Conservation (phyloP, 2,329 filamentous ascomycete species). For the Aspergillus sclerotialis region DNA sequence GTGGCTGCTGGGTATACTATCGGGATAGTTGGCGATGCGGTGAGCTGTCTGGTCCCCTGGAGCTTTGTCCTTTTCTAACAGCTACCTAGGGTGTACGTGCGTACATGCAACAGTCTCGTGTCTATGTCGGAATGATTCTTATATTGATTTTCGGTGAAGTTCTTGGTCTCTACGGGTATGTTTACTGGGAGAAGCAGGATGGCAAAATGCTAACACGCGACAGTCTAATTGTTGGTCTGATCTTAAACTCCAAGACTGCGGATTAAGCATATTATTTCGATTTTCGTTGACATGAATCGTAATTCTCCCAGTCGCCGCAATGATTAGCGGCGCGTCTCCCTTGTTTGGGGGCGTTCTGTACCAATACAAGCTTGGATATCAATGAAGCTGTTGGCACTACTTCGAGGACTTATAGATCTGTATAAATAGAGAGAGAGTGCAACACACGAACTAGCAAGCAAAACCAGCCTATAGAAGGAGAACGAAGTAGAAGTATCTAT, state of each 20-base stretch:
- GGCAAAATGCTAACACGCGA: constrained; percentile 12
- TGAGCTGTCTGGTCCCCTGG: constrained; percentile 28
- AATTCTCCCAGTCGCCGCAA: background rate
- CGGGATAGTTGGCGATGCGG: constrained; percentile 88
- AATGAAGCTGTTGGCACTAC: constrained; percentile 1
- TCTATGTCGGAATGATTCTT: constrained; percentile 97
- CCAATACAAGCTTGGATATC: background rate
- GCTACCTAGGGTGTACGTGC: constrained; percentile 64
- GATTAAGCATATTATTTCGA: constrained; percentile 42
- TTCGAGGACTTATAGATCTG: too few relatives aligned
- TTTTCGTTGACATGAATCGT: constrained; percentile 1
- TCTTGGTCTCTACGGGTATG: constrained; percentile 89
- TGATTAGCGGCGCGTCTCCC: background rate
- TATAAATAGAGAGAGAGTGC: too few relatives aligned
- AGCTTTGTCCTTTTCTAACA: constrained; percentile 14
- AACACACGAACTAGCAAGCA: too few relatives aligned
- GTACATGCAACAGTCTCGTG: constrained; percentile 91
- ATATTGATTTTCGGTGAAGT: constrained; percentile 99
- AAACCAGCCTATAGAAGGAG: background rate
- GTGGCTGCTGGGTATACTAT: constrained; percentile 95
- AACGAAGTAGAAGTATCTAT: background rate
- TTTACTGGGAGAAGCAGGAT: constrained; percentile 1
- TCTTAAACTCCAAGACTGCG: constrained; percentile 78
- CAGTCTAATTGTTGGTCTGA: constrained; percentile 85
- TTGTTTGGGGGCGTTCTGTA: background rate